A percentile compares a stretch with the other conserved stretches of the same genome.
These are phyloP conservation scores for Alternaria rosae DNA, from an alignment of 2,329 filamentous ascomycete species.

Conservation along the genomic window DNA sequence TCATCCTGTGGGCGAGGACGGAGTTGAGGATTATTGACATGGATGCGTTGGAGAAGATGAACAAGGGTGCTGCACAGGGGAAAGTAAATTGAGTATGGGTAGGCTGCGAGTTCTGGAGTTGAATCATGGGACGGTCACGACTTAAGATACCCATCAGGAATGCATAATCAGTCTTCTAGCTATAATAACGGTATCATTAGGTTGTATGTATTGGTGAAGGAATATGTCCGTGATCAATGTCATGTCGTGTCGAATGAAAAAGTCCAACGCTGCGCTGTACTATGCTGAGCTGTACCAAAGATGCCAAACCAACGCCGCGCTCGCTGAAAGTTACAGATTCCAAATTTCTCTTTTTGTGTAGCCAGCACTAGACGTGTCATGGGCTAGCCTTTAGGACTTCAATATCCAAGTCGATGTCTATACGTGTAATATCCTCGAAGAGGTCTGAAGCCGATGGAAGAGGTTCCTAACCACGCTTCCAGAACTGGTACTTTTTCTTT, in stretches of 20 bases:
- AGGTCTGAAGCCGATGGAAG: neutral
- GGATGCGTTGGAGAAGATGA: constrained; percentile 66
- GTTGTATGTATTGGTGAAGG: constrained; percentile 1
- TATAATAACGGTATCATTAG: constrained; percentile 5
- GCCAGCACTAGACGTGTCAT: neutral
- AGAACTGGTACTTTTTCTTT: constrained; percentile 24
- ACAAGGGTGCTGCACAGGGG: constrained; percentile 57
- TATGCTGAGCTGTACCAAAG: neutral
- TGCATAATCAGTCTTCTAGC: neutral
- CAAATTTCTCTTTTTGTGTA: neutral
- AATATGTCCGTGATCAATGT: constrained; percentile 3
- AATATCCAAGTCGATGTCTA: neutral
- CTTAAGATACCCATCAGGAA: neutral
- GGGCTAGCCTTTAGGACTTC: neutral
- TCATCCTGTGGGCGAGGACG: constrained; percentile 68
- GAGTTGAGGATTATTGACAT: constrained; percentile 75
- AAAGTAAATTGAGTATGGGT: neutral
- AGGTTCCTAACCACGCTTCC: constrained; percentile 22
- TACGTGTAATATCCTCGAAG: neutral
- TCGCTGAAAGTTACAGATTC: constrained; percentile 13
- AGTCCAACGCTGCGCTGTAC: constrained; percentile 6
- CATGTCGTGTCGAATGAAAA: constrained; percentile 1
- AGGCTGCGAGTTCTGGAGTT: neutral
- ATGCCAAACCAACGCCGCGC: constrained; percentile 25
- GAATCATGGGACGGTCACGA: neutral